Percentiles rank a stretch among this genome's conserved stretches.
Evolutionary conservation across 2,329 filamentous ascomycete species (phyloP).

Genomic region (Dactylellina leptospora): DNA sequence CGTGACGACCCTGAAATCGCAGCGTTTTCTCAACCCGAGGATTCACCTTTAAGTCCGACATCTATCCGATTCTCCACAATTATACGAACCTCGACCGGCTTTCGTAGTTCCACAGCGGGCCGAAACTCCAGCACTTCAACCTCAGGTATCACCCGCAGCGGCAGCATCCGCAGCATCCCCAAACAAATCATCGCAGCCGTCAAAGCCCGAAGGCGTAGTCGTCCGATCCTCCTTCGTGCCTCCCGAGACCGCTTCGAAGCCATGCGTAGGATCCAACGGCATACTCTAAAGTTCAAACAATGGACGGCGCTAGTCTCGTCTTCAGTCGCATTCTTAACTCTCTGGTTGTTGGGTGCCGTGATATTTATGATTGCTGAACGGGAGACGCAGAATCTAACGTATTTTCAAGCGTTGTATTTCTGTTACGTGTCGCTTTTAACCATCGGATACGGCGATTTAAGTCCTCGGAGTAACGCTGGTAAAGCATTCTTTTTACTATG

Average conservation of each 20-base stretch:
- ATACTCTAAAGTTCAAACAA: slow-evolving; percentile 71
- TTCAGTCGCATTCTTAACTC: slow-evolving; percentile 71
- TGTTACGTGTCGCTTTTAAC: slow-evolving; percentile 84
- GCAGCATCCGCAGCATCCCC: slow-evolving; percentile 26
- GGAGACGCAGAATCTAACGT: slow-evolving; percentile 67
- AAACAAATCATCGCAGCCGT: slow-evolving; percentile 17
- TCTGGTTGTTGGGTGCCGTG: slow-evolving; percentile 83
- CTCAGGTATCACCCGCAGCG: slow-evolving; percentile 11
- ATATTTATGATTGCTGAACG: slow-evolving; percentile 74
- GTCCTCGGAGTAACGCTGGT: slow-evolving; percentile 78
- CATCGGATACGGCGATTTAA: slow-evolving; percentile 84
- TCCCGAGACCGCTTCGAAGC: slow-evolving; percentile 67
- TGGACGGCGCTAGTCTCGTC: slow-evolving; percentile 80
- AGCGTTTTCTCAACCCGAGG: slow-evolving; percentile 2
- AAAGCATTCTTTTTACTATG: slow-evolving; percentile 90
- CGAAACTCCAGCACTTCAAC: not conserved
- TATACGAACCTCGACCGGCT: not conserved
- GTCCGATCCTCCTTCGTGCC: slow-evolving; percentile 41
- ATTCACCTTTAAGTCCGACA: slow-evolving; percentile 2
- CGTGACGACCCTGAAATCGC: slow-evolving; percentile 37
- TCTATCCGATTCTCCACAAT: not conserved
- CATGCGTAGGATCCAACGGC: slow-evolving; percentile 81
- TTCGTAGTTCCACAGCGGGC: not conserved
- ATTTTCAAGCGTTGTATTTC: slow-evolving; percentile 86
- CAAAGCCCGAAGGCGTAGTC: slow-evolving; percentile 18